These are phyloP conservation scores for Colletotrichum tofieldiae DNA, from an alignment of 2,329 filamentous ascomycete species.

Conservation along the genomic window DNA sequence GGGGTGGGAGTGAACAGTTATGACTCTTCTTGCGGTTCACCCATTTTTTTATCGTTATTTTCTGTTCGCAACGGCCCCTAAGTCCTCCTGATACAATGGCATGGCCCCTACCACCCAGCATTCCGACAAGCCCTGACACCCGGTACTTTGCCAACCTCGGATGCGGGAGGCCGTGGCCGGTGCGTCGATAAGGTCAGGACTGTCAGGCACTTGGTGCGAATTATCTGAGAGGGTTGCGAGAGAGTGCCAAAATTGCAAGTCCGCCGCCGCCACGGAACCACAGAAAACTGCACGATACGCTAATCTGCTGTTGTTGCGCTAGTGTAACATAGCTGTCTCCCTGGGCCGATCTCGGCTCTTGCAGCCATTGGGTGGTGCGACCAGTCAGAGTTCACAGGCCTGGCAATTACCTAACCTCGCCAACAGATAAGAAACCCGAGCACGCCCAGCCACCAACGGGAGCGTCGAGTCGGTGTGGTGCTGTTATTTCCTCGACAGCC, in stretches of 20 bases:
- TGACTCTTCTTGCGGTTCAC: conserved; percentile 43
- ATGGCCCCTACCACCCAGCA: conserved; percentile 34
- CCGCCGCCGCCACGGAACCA: conserved; percentile 18
- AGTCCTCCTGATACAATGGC: conserved; percentile 37
- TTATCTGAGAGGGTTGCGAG: neutral
- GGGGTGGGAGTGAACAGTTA: conserved; percentile 36
- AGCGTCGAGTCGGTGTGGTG: conserved; percentile 30
- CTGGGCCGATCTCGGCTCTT: conserved; percentile 44
- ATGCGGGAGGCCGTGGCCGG: conserved; percentile 14
- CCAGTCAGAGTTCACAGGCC: conserved; percentile 26
- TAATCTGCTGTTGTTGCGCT: conserved; percentile 34
- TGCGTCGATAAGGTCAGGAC: conserved; percentile 18
- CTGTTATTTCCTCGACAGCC: conserved; percentile 1
- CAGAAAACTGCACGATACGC: conserved; percentile 25
- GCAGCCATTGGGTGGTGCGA: conserved; percentile 26
- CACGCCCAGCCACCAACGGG: conserved; percentile 29
- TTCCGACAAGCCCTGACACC: conserved; percentile 27
- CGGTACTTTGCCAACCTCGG: conserved; percentile 24
- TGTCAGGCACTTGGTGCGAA: conserved; percentile 12
- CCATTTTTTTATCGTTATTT: conserved; percentile 39
- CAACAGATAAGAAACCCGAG: conserved; percentile 41
- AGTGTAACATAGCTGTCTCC: conserved; percentile 34
- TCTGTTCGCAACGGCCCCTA: conserved; percentile 31
- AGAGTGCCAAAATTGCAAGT: conserved; percentile 11
- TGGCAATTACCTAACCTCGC: conserved; percentile 43